Base-by-base conservation (phyloP, 2,329 filamentous ascomycete species). In the Cercospora sp. region DNA sequence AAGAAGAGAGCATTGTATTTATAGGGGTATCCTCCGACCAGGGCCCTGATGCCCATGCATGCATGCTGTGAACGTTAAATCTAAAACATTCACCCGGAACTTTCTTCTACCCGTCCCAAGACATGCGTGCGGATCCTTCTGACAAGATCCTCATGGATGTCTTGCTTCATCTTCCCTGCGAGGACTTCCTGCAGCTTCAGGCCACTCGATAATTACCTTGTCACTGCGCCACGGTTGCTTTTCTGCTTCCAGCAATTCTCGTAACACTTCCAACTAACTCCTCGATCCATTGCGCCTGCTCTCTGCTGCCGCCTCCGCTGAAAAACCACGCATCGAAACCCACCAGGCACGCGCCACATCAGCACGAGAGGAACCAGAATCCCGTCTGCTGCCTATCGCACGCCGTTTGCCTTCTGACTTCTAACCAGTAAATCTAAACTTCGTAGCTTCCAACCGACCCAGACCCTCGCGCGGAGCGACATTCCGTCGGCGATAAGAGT, bases 391-490 rank as follows among this genome's bases (percentile, higher is more conserved):
- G 12, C 18, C 45, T 26, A 23, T 45, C 76, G 30, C 53, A 39
- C 31, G 30, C 48, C 62, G 62, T 51, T 64, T 64, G 2, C 62
- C 62, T 30, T 64, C 62, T 42, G 62, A 64, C 31, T 64, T 64
- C 62, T 64, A 64, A 57, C 62, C 78, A 55, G 72, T 67, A 63
- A 97, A 98, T 74, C 92, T 90, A 82, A 98, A 98, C 71, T 91
- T 88, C 23, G 90, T 89, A 26, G 93, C 93, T 81, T 97, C 93
- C 67, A 98, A 83, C 77, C 93, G 87, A 3, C 94, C 94, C 51
- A 98, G 83, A 0, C 94, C 94, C 77, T 98, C 94, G 69, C 94
- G 85, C 6, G 95, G 95, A n/a, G 95, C 94, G 58, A 99, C 92
- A 76, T 99, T 97, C 70, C 96, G 87, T 77, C 96, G 87, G 61